These are phyloP conservation scores for Scytalidium lignicola DNA, from an alignment of 2,329 filamentous ascomycete genomes.

Conservation along the genomic window DNA sequence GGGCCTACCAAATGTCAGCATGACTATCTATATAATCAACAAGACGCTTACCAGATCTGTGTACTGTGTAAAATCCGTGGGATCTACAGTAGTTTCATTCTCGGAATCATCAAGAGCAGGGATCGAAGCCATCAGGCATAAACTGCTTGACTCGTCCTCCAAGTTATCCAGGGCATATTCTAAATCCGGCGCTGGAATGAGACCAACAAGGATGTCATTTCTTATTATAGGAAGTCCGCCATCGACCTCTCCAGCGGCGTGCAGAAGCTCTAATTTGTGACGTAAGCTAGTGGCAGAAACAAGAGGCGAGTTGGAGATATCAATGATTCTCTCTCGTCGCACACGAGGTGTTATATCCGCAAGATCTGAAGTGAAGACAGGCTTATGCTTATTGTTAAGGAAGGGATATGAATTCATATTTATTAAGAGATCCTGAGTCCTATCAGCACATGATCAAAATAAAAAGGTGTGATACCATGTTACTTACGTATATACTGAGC, in stretches of 20 bases:
- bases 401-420: conserved; percentile 98
- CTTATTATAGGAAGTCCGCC: conserved; percentile 85
- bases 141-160: conserved; percentile 62
- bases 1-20: conserved; percentile 49
- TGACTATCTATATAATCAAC: neutral
- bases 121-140: conserved; percentile 78
- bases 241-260: conserved; percentile 83
- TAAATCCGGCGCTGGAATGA: conserved; percentile 91
- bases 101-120: conserved; percentile 60
- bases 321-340: conserved; percentile 74
- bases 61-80: conserved; percentile 81
- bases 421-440: conserved; percentile 71
- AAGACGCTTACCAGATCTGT: conserved; percentile 69
- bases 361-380: conserved; percentile 82
- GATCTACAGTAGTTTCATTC: conserved; percentile 50
- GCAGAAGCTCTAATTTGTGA: conserved; percentile 72
- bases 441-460: conserved; percentile 14
- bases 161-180: conserved; percentile 88
- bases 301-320: conserved; percentile 77
- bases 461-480: neutral
- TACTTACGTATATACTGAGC: conserved; percentile 77
- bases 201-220: conserved; percentile 72
- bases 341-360: conserved; percentile 78
- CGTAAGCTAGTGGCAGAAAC: conserved; percentile 74
- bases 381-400: conserved; percentile 93